Conservation (phyloP, 1,284 basidiomycete genomes). For the Pterulicium gracile region DNA sequence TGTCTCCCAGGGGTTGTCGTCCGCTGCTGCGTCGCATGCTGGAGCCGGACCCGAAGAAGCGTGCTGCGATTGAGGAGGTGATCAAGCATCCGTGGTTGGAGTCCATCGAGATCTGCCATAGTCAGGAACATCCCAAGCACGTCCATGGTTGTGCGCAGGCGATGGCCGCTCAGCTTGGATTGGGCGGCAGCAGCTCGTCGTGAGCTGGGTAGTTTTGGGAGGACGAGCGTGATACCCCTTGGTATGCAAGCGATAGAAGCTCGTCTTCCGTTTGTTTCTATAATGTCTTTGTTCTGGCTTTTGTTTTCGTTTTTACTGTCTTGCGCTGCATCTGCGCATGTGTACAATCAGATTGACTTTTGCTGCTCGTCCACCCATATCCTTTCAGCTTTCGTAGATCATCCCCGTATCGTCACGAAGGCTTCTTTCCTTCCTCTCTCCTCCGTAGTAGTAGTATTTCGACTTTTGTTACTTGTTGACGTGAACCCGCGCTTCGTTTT, state of each 20-base stretch:
- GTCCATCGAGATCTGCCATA: constrained; percentile 67
- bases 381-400: background rate
- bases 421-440: background rate
- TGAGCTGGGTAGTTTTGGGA: constrained; percentile 10
- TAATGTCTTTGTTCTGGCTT: background rate
- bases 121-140: constrained; percentile 47
- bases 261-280: background rate
- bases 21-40: constrained; percentile 89
- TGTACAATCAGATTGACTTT: background rate
- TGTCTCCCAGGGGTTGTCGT: constrained; percentile 81
- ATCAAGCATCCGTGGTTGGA: constrained; percentile 78
- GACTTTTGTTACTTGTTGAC: background rate
- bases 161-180: constrained; percentile 21
- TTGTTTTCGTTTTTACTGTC: background rate
- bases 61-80: constrained; percentile 77
- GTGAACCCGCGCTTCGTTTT: background rate
- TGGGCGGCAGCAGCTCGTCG: constrained; percentile 15
- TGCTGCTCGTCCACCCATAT: background rate
- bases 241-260: background rate
- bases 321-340: background rate
- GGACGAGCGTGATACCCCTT: too few species aligned
- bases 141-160: constrained; percentile 55
- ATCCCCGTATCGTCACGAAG: background rate
- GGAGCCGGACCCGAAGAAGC: constrained; percentile 82
- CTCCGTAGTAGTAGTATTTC: background rate